A percentile compares a stretch with the other conserved stretches of the same genome.
Conservation (phyloP, 176 grass and related monocot species). For the Poa annua region DNA sequence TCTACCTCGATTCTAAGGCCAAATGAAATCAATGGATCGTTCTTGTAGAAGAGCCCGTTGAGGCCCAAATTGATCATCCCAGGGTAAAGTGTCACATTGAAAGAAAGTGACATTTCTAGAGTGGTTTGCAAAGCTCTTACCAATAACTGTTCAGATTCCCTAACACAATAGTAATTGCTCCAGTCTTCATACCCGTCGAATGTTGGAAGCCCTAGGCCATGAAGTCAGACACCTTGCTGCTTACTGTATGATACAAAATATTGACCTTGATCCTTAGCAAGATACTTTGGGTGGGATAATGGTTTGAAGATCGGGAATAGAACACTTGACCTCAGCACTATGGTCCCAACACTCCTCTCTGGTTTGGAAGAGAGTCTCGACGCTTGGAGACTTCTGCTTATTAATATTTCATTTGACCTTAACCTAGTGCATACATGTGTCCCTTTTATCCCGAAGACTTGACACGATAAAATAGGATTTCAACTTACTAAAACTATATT, state of each 20-base stretch:
- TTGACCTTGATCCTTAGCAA: not conserved
- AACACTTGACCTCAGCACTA: not conserved
- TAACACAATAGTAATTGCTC: not conserved
- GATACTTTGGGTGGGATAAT: not conserved
- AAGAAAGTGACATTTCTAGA: not conserved
- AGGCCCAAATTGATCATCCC: not conserved
- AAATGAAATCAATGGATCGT: not conserved
- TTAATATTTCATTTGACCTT: not conserved
- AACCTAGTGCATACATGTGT: not conserved
- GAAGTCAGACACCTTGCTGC: not conserved
- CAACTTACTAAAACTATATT: not conserved
- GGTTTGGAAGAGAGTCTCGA: not conserved
- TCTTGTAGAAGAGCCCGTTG: not conserved
- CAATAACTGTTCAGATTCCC: not conserved
- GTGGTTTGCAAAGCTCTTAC: not conserved
- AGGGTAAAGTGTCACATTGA: not conserved
- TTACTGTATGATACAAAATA: not conserved
- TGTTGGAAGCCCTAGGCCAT: not conserved
- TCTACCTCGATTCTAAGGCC: not conserved
- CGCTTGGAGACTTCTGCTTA: not conserved
- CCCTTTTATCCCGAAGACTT: not conserved
- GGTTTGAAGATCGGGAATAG: not conserved
- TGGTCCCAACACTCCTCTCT: not conserved
- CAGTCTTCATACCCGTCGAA: not conserved
- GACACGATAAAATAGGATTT: not conserved